phyloP scores from a whole-genome alignment of 164 flowering plant species.

The Vitis amurensis region DNA sequence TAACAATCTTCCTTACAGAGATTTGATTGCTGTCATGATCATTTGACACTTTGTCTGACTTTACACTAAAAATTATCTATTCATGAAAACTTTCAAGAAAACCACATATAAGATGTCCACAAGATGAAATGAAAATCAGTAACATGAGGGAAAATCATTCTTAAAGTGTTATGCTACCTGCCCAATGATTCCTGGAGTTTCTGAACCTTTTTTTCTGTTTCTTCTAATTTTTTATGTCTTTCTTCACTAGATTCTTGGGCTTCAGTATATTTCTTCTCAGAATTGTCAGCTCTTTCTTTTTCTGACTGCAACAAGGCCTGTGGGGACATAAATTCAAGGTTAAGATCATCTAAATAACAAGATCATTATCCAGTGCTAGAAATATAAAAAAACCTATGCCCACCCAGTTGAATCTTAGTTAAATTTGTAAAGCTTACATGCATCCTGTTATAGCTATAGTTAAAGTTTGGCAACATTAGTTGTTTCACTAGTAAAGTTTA shows the following conservation, averaged over 20 bases:
- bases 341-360: background rate
- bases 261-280: conserved; percentile 44
- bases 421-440: background rate
- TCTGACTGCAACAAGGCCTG: conserved; percentile 48
- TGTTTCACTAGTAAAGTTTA: background rate
- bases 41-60: background rate
- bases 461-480: background rate
- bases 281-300: conserved; percentile 48
- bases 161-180: conserved; percentile 37
- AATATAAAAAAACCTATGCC: background rate
- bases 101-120: background rate
- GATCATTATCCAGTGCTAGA: background rate
- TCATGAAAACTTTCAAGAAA: background rate
- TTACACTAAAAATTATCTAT: background rate
- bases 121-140: background rate
- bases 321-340: background rate
- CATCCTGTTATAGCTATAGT: background rate
- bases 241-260: conserved; percentile 42
- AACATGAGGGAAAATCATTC: background rate
- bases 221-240: conserved; percentile 48
- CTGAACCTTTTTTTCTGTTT: conserved; percentile 51
- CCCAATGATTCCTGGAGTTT: conserved; percentile 59
- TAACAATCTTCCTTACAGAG: background rate
- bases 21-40: background rate
- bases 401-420: background rate